Evolutionary conservation across 2,329 filamentous ascomycete genomes (phyloP).

Genomic region (Rhinocladiella similis): DNA sequence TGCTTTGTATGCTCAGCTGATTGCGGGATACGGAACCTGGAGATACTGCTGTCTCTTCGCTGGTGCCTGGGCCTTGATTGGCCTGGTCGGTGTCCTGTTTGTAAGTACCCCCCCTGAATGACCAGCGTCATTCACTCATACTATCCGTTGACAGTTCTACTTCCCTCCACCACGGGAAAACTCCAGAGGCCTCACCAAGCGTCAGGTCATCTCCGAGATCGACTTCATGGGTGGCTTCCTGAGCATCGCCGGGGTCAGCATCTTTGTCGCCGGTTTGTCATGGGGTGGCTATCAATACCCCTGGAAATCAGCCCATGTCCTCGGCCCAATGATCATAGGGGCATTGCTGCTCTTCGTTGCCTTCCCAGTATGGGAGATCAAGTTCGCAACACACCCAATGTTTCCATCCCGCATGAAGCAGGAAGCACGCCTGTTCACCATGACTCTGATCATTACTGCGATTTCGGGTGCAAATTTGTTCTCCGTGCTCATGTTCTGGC

Average conservation of each 20-base stretch:
- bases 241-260: conserved; percentile 47
- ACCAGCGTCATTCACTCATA: too few species aligned
- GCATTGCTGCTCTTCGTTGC: conserved; percentile 39
- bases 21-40: conserved; percentile 48
- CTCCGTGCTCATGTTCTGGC: conserved; percentile 60
- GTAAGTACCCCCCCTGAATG: too few species aligned
- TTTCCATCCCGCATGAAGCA: conserved; percentile 47
- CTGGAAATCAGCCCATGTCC: conserved; percentile 46
- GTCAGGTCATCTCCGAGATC: conserved; percentile 46
- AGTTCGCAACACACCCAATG: conserved; percentile 48
- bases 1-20: conserved; percentile 62
- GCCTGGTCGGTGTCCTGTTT: conserved; percentile 41
- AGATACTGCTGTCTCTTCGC: conserved; percentile 45
- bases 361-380: conserved; percentile 49
- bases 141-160: conserved; percentile 36
- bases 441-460: conserved; percentile 59
- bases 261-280: conserved; percentile 52
- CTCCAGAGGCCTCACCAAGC: conserved; percentile 24
- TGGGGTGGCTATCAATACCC: conserved; percentile 50
- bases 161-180: conserved; percentile 47
- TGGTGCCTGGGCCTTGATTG: conserved; percentile 44
- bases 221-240: conserved; percentile 54
- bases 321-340: conserved; percentile 48
- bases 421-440: conserved; percentile 49
- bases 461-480: conserved; percentile 62